These are phyloP conservation scores for Hyphopichia homilentoma DNA, from an alignment of 805 yeast species.

Conservation along the genomic window DNA sequence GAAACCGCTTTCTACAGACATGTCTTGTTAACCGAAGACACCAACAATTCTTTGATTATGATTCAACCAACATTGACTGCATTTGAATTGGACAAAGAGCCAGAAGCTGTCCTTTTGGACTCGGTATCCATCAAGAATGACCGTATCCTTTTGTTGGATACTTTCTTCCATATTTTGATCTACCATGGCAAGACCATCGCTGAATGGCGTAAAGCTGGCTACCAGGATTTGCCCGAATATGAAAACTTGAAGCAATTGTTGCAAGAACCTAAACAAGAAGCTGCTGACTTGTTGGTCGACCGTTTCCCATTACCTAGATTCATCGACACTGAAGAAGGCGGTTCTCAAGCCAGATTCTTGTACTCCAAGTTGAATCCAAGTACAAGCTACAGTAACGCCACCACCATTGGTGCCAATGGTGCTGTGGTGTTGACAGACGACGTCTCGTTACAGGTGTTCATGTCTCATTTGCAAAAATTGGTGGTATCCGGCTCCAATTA, in stretches of 20 bases:
- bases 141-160: slow-evolving; percentile 81
- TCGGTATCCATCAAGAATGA: slow-evolving; percentile 90
- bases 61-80: slow-evolving; percentile 95
- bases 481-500: slow-evolving; percentile 57
- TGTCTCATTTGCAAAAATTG: slow-evolving; percentile 89
- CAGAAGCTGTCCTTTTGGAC: slow-evolving; percentile 89
- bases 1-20: slow-evolving; percentile 98
- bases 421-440: slow-evolving; percentile 95
- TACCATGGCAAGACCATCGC: slow-evolving; percentile 95
- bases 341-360: slow-evolving; percentile 96
- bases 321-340: slow-evolving; percentile 96
- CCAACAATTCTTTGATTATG: slow-evolving; percentile 90
- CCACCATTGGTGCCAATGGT: slow-evolving; percentile 34
- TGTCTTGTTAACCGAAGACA: slow-evolving; percentile 84
- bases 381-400: slow-evolving; percentile 64
- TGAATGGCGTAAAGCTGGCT: slow-evolving; percentile 93
- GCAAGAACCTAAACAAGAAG: slow-evolving; percentile 88
- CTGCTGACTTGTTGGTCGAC: slow-evolving; percentile 85
- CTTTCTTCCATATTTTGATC: slow-evolving; percentile 93
- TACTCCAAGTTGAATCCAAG: slow-evolving; percentile 94
- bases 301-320: slow-evolving; percentile 97
- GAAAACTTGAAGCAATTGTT: slow-evolving; percentile 82
- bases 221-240: slow-evolving; percentile 87
- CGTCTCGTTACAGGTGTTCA: slow-evolving; percentile 89
- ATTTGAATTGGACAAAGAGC: slow-evolving; percentile 73